phyloP scores from a whole-genome alignment of 495 filamentous ascomycete species.

The Cenococcum geophilum region DNA sequence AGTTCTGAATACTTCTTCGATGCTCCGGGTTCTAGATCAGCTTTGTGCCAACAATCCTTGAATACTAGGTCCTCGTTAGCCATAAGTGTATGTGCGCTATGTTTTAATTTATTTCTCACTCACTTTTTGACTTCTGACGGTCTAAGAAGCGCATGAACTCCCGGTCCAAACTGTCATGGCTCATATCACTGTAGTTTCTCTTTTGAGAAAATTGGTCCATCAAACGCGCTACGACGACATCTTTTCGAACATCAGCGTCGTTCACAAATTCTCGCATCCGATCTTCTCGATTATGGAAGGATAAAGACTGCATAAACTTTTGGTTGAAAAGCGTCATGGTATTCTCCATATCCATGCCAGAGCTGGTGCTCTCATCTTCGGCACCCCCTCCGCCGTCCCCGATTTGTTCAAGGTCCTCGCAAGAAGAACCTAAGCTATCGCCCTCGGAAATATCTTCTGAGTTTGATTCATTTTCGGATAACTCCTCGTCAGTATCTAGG shows the following conservation, averaged over 20 bases:
- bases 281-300: not conserved
- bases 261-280: not conserved
- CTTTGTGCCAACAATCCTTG: constrained; percentile 42
- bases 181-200: constrained; percentile 7
- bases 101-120: constrained; percentile 1
- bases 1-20: constrained; percentile 37
- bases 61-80: constrained; percentile 34
- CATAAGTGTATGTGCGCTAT: not conserved
- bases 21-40: constrained; percentile 42
- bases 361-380: not conserved
- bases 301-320: not conserved
- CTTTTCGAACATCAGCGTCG: not conserved
- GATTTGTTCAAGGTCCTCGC: not conserved
- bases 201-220: constrained; percentile 11
- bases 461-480: constrained; percentile 23
- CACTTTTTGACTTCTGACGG: constrained; percentile 37
- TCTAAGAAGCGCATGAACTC: constrained; percentile 33
- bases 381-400: not conserved
- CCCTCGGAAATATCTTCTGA: constrained; percentile 11
- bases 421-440: not conserved
- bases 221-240: not conserved
- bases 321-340: constrained; percentile 3
- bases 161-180: not conserved
- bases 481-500: constrained; percentile 28
- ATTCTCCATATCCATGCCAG: constrained; percentile 15